phyloP scores from a whole-genome alignment of 495 filamentous ascomycete species.

The Hypoxylon trugodes region DNA sequence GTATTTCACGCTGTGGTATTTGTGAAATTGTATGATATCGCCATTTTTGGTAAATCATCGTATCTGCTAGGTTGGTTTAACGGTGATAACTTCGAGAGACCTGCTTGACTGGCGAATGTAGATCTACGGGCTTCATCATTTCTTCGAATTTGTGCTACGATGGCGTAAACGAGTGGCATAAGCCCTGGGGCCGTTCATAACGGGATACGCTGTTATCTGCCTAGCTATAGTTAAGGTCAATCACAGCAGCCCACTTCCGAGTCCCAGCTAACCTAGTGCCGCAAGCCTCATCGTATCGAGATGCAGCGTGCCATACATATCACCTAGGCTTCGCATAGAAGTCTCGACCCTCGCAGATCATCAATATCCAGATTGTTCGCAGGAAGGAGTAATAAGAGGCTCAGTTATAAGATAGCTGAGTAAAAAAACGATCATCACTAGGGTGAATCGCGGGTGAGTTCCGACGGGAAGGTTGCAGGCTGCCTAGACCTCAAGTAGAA shows the following conservation, averaged over 20 bases:
- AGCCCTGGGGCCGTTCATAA: constrained; percentile 1
- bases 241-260: constrained; percentile 18
- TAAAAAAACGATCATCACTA: constrained; percentile 1
- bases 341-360: background rate
- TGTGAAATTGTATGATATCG: no score
- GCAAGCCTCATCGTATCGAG: constrained; percentile 18
- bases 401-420: no score
- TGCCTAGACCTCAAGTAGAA: constrained; percentile 1
- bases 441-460: constrained; percentile 15
- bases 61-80: no score
- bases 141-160: constrained; percentile 14
- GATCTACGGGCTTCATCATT: no score
- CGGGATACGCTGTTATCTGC: background rate
- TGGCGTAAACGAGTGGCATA: background rate
- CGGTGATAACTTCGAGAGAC: no score
- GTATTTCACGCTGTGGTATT: no score
- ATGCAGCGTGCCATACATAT: constrained; percentile 25
- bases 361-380: background rate
- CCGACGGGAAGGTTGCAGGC: constrained; percentile 13
- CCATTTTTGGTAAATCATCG: no score
- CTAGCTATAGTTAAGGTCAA: constrained; percentile 12
- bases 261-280: constrained; percentile 4
- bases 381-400: constrained; percentile 6
- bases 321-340: background rate
- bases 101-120: no score